These are phyloP conservation scores for Cenococcum geophilum DNA, from an alignment of 495 filamentous ascomycete genomes.

Conservation along the genomic window DNA sequence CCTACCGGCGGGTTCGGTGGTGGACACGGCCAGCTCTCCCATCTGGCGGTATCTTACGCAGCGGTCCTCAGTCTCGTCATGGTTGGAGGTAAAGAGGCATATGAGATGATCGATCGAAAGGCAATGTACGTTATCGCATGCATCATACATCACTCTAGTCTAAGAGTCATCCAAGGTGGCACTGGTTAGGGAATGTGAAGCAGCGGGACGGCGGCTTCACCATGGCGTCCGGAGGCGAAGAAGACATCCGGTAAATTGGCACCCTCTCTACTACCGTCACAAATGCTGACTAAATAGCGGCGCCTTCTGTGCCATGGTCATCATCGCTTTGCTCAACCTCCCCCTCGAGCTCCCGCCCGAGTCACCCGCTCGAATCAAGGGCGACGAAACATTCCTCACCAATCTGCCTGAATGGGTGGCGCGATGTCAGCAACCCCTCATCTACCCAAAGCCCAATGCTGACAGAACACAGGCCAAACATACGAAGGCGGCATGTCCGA, in stretches of 20 bases:
- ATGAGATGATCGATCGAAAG: constrained; percentile 69
- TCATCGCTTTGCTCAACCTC: constrained; percentile 75
- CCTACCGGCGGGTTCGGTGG: constrained; percentile 82
- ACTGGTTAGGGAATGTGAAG: constrained; percentile 79
- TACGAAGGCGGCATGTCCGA: constrained; percentile 89
- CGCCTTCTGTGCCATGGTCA: constrained; percentile 79
- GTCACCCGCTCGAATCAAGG: constrained; percentile 44
- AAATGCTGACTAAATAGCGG: constrained; percentile 49
- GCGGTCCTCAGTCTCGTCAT: constrained; percentile 68
- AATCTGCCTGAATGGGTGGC: constrained; percentile 72
- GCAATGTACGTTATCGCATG: constrained; percentile 54
- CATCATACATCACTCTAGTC: not conserved
- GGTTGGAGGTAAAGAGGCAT: constrained; percentile 65
- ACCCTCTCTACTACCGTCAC: constrained; percentile 5
- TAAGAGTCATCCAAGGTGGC: constrained; percentile 50
- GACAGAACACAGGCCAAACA: constrained; percentile 62
- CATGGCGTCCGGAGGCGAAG: constrained; percentile 74
- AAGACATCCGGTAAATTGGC: constrained; percentile 70
- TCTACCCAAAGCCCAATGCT: constrained; percentile 8
- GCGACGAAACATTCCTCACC: constrained; percentile 52
- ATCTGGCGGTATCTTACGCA: constrained; percentile 83
- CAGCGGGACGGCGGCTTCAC: constrained; percentile 77
- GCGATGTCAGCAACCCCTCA: constrained; percentile 55
- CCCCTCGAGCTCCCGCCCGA: constrained; percentile 71
- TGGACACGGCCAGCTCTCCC: constrained; percentile 81